These are phyloP conservation scores for Kickxella alabastrina DNA, from an alignment of 192 early-diverging fungal species.

Conservation along the genomic window DNA sequence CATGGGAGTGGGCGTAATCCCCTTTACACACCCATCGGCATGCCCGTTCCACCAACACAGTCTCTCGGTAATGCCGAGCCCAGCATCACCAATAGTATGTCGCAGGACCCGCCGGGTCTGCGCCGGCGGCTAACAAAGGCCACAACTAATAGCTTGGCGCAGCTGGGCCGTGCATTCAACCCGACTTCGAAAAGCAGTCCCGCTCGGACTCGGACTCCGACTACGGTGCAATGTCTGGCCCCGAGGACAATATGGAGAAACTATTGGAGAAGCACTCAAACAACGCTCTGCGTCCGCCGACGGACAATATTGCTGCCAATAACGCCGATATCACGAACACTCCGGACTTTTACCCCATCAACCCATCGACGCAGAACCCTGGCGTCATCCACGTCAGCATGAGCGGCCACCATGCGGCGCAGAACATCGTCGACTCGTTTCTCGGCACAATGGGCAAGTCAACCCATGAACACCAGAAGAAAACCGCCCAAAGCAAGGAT, in stretches of 20 bases:
- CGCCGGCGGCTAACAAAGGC: conserved; percentile 35
- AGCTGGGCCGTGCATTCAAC: conserved; percentile 27
- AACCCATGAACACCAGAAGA: conserved; percentile 5
- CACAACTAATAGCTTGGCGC: conserved; percentile 13
- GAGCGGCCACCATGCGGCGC: conserved; percentile 43
- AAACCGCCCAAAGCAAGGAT: no score
- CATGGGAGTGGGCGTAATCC: background rate
- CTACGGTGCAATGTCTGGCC: conserved; percentile 2
- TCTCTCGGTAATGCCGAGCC: background rate
- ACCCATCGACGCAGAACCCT: conserved; percentile 42
- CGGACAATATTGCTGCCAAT: conserved; percentile 43
- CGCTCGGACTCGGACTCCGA: conserved; percentile 25
- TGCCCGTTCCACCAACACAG: background rate
- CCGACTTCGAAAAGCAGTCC: conserved; percentile 12
- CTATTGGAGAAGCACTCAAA: conserved; percentile 28
- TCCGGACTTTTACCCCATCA: conserved; percentile 40
- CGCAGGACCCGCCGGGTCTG: conserved; percentile 21
- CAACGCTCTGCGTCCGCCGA: conserved; percentile 28
- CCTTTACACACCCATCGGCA: conserved; percentile 19
- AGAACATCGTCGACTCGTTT: conserved; percentile 46
- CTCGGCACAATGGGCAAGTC: conserved; percentile 39
- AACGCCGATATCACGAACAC: conserved; percentile 37
- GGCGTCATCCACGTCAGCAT: conserved; percentile 49
- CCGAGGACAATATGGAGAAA: conserved; percentile 39
- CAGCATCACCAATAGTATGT: conserved; percentile 1